Evolutionary conservation across 1,284 basidiomycete genomes (phyloP).

Genomic region (Fomitopsis palustris): DNA sequence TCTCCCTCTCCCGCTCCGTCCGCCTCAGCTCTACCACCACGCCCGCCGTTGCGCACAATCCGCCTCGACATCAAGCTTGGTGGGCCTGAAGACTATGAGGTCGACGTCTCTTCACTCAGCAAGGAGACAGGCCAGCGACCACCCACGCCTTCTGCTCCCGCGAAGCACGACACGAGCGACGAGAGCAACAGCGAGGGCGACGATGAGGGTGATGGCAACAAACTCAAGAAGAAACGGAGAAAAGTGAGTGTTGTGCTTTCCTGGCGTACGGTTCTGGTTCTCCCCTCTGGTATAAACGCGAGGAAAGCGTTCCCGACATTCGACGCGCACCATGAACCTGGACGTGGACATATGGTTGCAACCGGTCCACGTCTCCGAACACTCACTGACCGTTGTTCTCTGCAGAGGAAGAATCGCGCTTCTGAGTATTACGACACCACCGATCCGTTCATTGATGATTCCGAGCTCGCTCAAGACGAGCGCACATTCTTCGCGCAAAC

Average conservation of each 20-base stretch:
- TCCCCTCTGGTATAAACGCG: too few species aligned
- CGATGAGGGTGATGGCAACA: slow-evolving; percentile 34
- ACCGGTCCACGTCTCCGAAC: background rate
- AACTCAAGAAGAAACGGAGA: slow-evolving; percentile 35
- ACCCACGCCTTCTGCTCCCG: slow-evolving; percentile 46
- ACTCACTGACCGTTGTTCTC: background rate
- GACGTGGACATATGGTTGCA: background rate
- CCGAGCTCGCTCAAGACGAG: slow-evolving; percentile 87
- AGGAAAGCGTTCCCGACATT: background rate
- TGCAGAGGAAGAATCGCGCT: slow-evolving; percentile 52
- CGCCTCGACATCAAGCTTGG: slow-evolving; percentile 66
- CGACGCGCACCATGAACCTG: too few species aligned
- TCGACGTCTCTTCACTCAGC: slow-evolving; percentile 58
- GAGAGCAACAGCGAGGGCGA: slow-evolving; percentile 55
- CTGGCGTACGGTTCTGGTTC: too few species aligned
- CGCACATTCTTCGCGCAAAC: slow-evolving; percentile 91
- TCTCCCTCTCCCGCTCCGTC: slow-evolving; percentile 62
- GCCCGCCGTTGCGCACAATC: slow-evolving; percentile 59
- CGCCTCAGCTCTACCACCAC: slow-evolving; percentile 31
- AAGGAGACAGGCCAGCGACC: slow-evolving; percentile 63
- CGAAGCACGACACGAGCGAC: slow-evolving; percentile 42
- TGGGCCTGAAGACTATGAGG: slow-evolving; percentile 70
- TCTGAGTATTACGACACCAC: slow-evolving; percentile 84
- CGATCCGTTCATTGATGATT: slow-evolving; percentile 98
- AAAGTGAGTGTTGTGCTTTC: slow-evolving; percentile 28